Conservation (phyloP, 306 rosid genomes). For the Biancaea sappan region DNA sequence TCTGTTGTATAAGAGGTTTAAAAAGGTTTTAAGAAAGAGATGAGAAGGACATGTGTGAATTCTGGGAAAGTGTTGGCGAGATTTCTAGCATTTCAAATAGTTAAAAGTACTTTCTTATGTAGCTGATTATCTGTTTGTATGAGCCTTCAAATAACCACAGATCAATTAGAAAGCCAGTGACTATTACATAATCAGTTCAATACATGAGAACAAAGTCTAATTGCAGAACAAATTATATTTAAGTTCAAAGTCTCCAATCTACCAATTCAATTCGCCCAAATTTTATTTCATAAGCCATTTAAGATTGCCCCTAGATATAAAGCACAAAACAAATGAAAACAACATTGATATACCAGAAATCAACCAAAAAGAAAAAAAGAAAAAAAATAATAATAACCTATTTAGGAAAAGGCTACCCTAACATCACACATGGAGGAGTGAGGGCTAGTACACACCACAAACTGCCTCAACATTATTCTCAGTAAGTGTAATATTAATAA, state of each 20-base stretch:
- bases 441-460: background rate
- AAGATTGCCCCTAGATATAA: background rate
- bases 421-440: background rate
- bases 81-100: background rate
- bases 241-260: conserved; percentile 17
- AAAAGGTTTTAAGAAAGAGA: background rate
- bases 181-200: conserved; percentile 16
- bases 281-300: background rate
- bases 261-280: conserved; percentile 19
- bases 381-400: background rate
- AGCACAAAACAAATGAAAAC: background rate
- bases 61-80: background rate
- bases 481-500: background rate
- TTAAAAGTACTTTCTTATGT: background rate
- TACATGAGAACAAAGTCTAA: background rate
- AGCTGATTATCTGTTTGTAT: background rate
- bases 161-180: conserved; percentile 1
- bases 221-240: conserved; percentile 15
- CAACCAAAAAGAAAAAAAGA: too few relatives aligned
- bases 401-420: background rate
- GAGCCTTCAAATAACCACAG: background rate
- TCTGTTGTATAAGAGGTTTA: background rate
- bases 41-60: background rate
- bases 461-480: conserved; percentile 3
- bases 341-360: background rate